Evolutionary conservation across 2,329 filamentous ascomycete species (phyloP), one percentile per base, ranked within the genome.

Genomic region (Colletotrichum cordylinicola): DNA sequence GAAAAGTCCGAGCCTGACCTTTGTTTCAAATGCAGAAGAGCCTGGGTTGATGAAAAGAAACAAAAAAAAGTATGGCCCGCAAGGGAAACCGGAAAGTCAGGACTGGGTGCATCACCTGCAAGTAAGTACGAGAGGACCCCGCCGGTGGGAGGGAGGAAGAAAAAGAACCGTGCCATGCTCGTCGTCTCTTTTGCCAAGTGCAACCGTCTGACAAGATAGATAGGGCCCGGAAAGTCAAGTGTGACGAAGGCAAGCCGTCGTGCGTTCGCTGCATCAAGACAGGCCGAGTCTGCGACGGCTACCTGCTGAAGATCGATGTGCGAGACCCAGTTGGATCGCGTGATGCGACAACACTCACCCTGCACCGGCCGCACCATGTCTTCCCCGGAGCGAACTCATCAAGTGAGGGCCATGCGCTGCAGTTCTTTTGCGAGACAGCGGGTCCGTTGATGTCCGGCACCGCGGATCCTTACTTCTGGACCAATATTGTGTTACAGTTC

Each of bases 281-380:
- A 3, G 89, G 90, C 16, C 86, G 90, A 65, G 87, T 86, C 78
- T 92, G 90, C 79, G 90, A 92, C 78, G 90, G 90, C 72, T 91
- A 92, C 74, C 80, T 66, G 9, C 78, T 82, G 74, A 60, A 65
- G 13, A 67, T 60, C 43, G 77, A 78, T 24, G 27, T 58, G 74
- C 82, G 18, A 10, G 55, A 29, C 55, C 27, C 43, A 13, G 55
- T 29, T 13, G 24, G 55, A 76, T 81, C 74, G 52, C n/a, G 79
- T 6, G 80, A 33, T 77, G 78, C 4, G 71, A 77, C 35, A 74
- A 77, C n/a, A 67, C 74, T 21, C 35, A 74, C 12, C 15, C 79
- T 8, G 27, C 21, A 79, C 76, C 79, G 16, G 13, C 66, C 62
- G 16, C 55, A 70, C 56, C 69, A 8, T 24, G 52, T 64, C 39